Base-by-base conservation (phyloP, 2,329 filamentous ascomycete genomes). In the Ceratocystis destructans region DNA sequence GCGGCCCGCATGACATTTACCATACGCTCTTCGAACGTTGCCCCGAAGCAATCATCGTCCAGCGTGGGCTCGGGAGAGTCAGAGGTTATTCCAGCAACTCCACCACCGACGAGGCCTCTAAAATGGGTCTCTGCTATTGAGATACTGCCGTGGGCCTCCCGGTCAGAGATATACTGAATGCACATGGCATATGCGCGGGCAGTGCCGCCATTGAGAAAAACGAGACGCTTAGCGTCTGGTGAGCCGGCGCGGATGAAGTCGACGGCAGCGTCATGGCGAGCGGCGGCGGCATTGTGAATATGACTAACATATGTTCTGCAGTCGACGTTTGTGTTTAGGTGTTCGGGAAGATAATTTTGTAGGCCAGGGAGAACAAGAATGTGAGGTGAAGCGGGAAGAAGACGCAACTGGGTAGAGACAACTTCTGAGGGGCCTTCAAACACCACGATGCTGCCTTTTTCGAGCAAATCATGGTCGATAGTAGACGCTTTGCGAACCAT, bases 121-220 rank as follows among this genome's bases (percentile, higher is more conserved):
- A 83, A 85, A 22, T 82, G 74, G 1, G 72, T 72, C 71, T 82
- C 79, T 0, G 84, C 84, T 67, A 76, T 75, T n/a, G 70, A 69
- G 15, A 78, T 70, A 69, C 83, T 76, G 1, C 81, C 82, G 48
- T 76, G 71, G 0, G 80, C 82, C 65, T 81, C 73, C 67, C 82
- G 75, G 64, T 80, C 73, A 72, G 79, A 80, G 63, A 87, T 84
- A 37, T 76, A 75, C 45, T 75, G 74, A 66, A 87, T 78, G 70
- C 83, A 87, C 28, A 79, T 74, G 5, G 79, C 74, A 64, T 81
- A 79, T 1, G 83, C 83, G 66, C 79, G 77, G 8, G 80, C 76
- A 2, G 81, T 82, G 8, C 84, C 83, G 2, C 84, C 84, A 64
- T 84, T 79, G 73, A 84, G 75, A 69, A 87, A 85, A 6, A 85